Base-by-base conservation (phyloP, 345 rosid genomes). In the Populus tremula region DNA sequence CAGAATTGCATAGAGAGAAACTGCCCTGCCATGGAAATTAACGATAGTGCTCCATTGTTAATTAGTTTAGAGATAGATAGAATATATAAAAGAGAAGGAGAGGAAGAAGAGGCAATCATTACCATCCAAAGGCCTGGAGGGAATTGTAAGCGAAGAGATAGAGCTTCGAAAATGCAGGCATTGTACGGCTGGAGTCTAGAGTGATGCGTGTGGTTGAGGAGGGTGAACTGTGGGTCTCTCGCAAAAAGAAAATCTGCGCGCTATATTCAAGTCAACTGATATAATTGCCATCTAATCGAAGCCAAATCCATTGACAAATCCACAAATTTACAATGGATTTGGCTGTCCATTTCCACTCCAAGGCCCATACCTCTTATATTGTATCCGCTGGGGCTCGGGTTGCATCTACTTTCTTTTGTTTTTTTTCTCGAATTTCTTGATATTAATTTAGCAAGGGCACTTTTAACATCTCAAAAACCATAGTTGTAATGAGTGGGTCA, bases 111-210 rank as follows among this genome's bases (percentile, higher is more conserved):
- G 66, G 70, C 8, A 25, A 2, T 5, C 74, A 27, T 59, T 73
- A 92, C 98, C 94, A 92, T 73, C 88, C 89, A 56, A 87, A 43
- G 72, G 91, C 88, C 79, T 90, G 98, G 76, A 93, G 84, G 71
- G 90, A 85, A 74, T 95, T 95, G 93, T 92, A 93, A 66, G 82
- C 64, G 73, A 90, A 72, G 80, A 93, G 94, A 84, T 91, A 91
- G 80, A 83, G 85, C 78, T 83, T 89, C 39, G 81, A 66, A 10
- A 81, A 70, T 43, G 53, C 12, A 8, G 49, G 2, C 71, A 68
- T 68, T 68, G 71, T 20, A 20, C 20, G 61, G 61, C 8, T 18
- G 23, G 61, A 53, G 23, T 20, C 61, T 5, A 17, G 61, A 53
- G 23, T 20, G 61, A 8, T 53, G 41, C 8, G 61, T 53, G 61